Evolutionary conservation across 768 basidiomycete species (phyloP).

Genomic region (Boletellus emodensis): DNA sequence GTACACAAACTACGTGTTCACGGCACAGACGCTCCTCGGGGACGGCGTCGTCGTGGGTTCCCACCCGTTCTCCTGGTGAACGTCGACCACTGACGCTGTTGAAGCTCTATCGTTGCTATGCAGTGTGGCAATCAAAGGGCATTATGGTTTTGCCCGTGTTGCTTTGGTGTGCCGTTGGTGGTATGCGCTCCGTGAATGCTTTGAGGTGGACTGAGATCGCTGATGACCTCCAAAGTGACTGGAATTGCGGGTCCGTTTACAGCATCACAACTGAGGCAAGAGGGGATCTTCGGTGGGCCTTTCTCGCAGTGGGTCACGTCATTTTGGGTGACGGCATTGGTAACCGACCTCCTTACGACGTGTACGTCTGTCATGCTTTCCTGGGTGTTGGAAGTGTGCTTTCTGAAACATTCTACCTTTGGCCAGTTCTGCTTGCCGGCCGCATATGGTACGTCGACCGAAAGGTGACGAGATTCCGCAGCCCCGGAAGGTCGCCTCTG

Average conservation of each 20-base stretch:
- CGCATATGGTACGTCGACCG: conserved; percentile 31
- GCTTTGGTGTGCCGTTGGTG: conserved; percentile 26
- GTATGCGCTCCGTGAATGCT: conserved; percentile 12
- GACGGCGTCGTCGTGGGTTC: conserved; percentile 28
- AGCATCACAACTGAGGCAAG: conserved; percentile 6
- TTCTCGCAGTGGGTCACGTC: conserved; percentile 34
- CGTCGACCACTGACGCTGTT: not conserved
- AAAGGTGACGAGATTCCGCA: conserved; percentile 14
- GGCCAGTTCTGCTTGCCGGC: conserved; percentile 25
- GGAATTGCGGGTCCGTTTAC: conserved; percentile 16
- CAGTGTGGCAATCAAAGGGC: conserved; percentile 29
- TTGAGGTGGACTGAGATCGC: not conserved
- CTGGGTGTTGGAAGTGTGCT: not conserved
- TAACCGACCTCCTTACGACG: conserved; percentile 33
- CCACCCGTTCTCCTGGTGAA: not conserved
- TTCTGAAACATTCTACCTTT: not conserved
- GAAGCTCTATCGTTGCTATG: conserved; percentile 29
- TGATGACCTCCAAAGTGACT: conserved; percentile 12
- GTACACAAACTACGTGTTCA: conserved; percentile 22
- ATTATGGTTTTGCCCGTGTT: conserved; percentile 27
- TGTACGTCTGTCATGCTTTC: conserved; percentile 12
- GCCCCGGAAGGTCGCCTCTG: conserved; percentile 5
- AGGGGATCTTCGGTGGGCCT: conserved; percentile 24
- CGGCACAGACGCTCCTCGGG: conserved; percentile 28
- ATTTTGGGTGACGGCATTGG: conserved; percentile 31